These are phyloP conservation scores for Entomortierella beljakovae DNA, from an alignment of 192 early-diverging fungal genomes.

Conservation along the genomic window DNA sequence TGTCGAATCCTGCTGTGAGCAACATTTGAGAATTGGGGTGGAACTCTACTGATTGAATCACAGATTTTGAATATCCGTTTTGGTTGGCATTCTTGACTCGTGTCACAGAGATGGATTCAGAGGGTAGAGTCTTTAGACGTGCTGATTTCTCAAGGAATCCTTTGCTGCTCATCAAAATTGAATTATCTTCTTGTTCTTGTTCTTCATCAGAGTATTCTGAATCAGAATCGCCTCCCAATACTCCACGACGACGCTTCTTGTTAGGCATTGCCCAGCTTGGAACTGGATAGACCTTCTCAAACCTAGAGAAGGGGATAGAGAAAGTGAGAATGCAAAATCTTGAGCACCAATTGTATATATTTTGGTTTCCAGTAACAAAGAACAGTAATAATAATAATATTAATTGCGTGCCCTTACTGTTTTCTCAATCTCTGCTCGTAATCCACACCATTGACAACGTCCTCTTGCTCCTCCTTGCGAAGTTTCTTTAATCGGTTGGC, in stretches of 20 bases:
- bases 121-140: slow-evolving; percentile 51
- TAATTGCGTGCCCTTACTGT: slow-evolving; percentile 68
- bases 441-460: slow-evolving; percentile 77
- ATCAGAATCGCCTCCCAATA: slow-evolving; percentile 39
- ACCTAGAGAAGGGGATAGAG: slow-evolving; percentile 51
- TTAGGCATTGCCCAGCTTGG: slow-evolving; percentile 90
- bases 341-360: not conserved
- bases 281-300: slow-evolving; percentile 84
- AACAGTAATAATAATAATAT: slow-evolving; percentile 7
- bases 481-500: slow-evolving; percentile 82
- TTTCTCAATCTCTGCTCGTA: slow-evolving; percentile 85
- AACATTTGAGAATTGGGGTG: slow-evolving; percentile 92
- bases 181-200: slow-evolving; percentile 57
- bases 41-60: slow-evolving; percentile 80
- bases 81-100: slow-evolving; percentile 86
- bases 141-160: slow-evolving; percentile 56
- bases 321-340: slow-evolving; percentile 9
- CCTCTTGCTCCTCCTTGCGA: slow-evolving; percentile 79
- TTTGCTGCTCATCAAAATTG: slow-evolving; percentile 56
- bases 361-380: not conserved
- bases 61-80: slow-evolving; percentile 70
- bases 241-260: slow-evolving; percentile 46
- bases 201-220: slow-evolving; percentile 62
- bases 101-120: slow-evolving; percentile 69
- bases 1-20: slow-evolving; percentile 90